A percentile compares a stretch with the other conserved stretches of the same genome.
Evolutionary conservation across 1,139 yeast species (phyloP).

Genomic region (Taphrina betulina): DNA sequence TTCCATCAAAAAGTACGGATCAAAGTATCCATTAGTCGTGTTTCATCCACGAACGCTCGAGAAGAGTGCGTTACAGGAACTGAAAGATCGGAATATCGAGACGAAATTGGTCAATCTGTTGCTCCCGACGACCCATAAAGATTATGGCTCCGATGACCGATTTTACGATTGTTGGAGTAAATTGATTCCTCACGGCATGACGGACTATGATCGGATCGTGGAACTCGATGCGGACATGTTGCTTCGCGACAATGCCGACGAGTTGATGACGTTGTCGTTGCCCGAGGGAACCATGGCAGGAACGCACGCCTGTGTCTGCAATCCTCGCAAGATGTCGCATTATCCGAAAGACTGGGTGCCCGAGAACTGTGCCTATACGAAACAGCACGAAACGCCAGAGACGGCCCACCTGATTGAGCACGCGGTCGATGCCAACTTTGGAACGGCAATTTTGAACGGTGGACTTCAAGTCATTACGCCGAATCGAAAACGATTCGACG

Average conservation of each 20-base stretch:
- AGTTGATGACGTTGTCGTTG: conserved; percentile 51
- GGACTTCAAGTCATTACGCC: conserved; percentile 56
- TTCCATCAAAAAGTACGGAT: conserved; percentile 47
- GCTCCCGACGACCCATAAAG: conserved; percentile 49
- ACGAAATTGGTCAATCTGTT: conserved; percentile 49
- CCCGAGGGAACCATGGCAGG: conserved; percentile 52
- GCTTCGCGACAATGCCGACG: conserved; percentile 57
- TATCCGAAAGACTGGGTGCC: conserved; percentile 56
- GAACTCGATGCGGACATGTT: conserved; percentile 60
- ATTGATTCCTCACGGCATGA: conserved; percentile 53
- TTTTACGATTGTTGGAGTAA: conserved; percentile 62
- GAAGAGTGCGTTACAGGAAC: conserved; percentile 46
- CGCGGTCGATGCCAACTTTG: conserved; percentile 50
- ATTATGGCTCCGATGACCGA: conserved; percentile 51
- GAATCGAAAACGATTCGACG: conserved; percentile 43
- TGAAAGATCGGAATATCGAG: conserved; percentile 49
- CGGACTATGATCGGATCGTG: conserved; percentile 53
- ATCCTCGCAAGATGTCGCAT: conserved; percentile 53
- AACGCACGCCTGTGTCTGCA: conserved; percentile 61
- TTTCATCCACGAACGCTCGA: conserved; percentile 52
- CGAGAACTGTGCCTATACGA: conserved; percentile 53
- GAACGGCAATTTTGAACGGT: conserved; percentile 55
- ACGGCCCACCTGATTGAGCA: conserved; percentile 40
- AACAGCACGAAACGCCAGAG: conserved; percentile 40
- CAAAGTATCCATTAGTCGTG: conserved; percentile 54